Conservation (phyloP, 2,329 filamentous ascomycete genomes). For the Aspergillaceae sp. region DNA sequence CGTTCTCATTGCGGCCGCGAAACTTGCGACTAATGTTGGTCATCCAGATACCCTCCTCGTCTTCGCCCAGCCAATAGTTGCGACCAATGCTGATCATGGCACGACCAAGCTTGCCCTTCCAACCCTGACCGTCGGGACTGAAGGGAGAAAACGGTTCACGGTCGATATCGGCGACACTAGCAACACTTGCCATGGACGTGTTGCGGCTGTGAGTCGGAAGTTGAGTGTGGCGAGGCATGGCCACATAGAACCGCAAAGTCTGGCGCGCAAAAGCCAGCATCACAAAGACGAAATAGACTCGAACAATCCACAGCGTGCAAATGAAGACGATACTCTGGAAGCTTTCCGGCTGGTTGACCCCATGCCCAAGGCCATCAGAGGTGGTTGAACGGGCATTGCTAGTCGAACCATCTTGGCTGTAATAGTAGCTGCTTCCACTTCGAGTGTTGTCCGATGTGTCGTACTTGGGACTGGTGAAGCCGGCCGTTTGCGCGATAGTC, state of each 20-base stretch:
- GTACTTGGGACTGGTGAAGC: constrained; percentile 56
- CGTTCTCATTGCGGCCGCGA: constrained; percentile 39
- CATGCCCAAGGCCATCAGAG: constrained; percentile 49
- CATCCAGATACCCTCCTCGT: constrained; percentile 59
- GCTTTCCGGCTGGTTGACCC: constrained; percentile 57
- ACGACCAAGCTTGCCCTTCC: constrained; percentile 70
- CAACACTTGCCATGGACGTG: constrained; percentile 40
- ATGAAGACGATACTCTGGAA: constrained; percentile 73
- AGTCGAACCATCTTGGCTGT: constrained; percentile 7
- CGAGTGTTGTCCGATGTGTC: constrained; percentile 49
- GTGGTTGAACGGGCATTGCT: constrained; percentile 39
- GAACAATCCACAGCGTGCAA: constrained; percentile 61
- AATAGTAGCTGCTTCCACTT: constrained; percentile 25
- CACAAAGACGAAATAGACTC: constrained; percentile 75
- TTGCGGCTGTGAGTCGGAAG: constrained; percentile 36
- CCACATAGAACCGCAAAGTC: constrained; percentile 57
- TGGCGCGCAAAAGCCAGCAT: constrained; percentile 75
- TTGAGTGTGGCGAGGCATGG: constrained; percentile 31
- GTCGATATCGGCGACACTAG: constrained; percentile 38
- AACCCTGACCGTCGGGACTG: constrained; percentile 67
- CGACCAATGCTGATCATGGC: constrained; percentile 65
- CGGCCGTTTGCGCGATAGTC: constrained; percentile 54
- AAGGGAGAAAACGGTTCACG: constrained; percentile 63
- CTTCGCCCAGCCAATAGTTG: constrained; percentile 70
- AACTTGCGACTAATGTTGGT: constrained; percentile 55